Evolutionary conservation across 1,139 yeast genomes (phyloP), one percentile per base, ranked within the genome.

Genomic region (Schizosaccharomyces versatilis): DNA sequence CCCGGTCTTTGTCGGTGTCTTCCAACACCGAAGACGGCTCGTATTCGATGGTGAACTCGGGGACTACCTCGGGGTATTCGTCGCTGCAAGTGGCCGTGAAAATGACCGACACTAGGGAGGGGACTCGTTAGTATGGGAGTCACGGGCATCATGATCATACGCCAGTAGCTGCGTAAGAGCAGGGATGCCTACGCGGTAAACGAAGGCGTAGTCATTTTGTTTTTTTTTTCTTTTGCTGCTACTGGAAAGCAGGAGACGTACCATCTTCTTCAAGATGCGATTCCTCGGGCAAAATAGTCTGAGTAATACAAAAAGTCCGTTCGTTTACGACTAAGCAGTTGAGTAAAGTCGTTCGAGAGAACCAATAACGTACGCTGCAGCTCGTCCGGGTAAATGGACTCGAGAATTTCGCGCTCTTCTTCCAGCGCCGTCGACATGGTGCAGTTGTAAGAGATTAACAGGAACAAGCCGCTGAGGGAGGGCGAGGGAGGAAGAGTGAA

Each of bases 361-460:
- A 51, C 14, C 15, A 32, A 14, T 10, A 36, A n/a, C 47, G 12
- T 24, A 54, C 55, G 42, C 47, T 41, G 38, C 15, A 54, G 52
- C 39, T 56, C 58, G 12, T 56, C 58, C 12, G 58, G 58, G 19
- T 56, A 56, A 38, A 56, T 56, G 44, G 58, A 54, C 38, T 44
- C 49, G 9, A 56, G 56, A 38, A 56, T 54, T 40, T 54, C 56
- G 14, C 42, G 47, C 39, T 56, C 58, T 47, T 56, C 57, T 41
- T 55, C 57, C 9, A 56, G 49, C n/a, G 58, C 57, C 15, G 49
- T 19, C 19, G 36, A 19, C 49, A 44, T 44, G 32, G 32, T 24
- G 32, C 32, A 24, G 32, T 24, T 24, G 32, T 24, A 24, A 24
- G 32, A 24, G 32, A 24, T n/a, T n/a, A 24, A 24, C 32, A 24